Conservation (phyloP, 2,329 filamentous ascomycete species). For the Penicillium sclerotigenum region DNA sequence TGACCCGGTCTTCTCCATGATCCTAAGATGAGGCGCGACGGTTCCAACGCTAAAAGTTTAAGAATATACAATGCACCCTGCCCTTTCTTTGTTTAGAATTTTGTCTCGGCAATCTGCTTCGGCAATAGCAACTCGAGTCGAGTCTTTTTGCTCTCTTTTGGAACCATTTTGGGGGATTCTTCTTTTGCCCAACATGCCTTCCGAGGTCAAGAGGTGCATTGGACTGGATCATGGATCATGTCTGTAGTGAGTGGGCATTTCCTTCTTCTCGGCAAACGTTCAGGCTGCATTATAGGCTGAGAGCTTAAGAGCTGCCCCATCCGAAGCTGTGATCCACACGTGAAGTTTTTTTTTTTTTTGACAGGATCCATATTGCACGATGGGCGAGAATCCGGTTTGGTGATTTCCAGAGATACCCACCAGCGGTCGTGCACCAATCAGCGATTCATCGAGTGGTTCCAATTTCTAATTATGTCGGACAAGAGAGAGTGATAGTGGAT, state of each 20-base stretch:
- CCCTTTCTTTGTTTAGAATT: constrained; percentile 6
- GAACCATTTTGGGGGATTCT: background rate
- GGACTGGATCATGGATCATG: background rate
- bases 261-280: constrained; percentile 9
- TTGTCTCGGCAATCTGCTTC: background rate
- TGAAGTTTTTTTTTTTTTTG: constrained; percentile 1
- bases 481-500: constrained; percentile 1
- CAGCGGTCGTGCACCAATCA: background rate
- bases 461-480: background rate
- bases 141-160: background rate
- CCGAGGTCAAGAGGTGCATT: background rate
- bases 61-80: constrained; percentile 13
- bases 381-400: background rate
- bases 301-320: constrained; percentile 8
- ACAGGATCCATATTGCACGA: constrained; percentile 5
- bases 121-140: background rate
- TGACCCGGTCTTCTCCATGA: constrained; percentile 22
- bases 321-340: constrained; percentile 11
- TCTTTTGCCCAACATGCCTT: background rate
- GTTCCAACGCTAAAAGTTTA: constrained; percentile 24
- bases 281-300: constrained; percentile 15
- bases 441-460: background rate
- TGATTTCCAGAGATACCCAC: background rate
- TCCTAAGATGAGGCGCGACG: constrained; percentile 17
- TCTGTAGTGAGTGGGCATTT: constrained; percentile 8